Base-by-base conservation (phyloP, 352 stramenopile genomes). In the Phytopythium ostracodes region DNA sequence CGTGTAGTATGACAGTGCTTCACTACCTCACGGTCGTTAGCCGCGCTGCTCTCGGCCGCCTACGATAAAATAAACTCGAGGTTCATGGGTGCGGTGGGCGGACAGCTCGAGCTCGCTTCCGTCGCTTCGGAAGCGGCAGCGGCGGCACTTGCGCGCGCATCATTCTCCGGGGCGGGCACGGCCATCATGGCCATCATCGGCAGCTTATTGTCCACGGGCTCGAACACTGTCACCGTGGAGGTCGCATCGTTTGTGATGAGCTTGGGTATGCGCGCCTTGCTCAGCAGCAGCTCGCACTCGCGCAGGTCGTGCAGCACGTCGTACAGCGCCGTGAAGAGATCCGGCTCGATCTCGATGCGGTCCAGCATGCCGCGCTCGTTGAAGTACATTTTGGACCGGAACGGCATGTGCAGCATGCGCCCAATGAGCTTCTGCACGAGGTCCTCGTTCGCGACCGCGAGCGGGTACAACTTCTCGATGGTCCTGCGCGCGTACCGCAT, bases 341-440 rank as follows among this genome's bases (percentile, higher is more conserved):
- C 76, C 4, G 76, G 71, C 29, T 73, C 65, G 47, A 79, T 64
- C 38, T 75, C 68, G 51, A 77, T 73, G 10, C 56, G 57, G 25
- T 80, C 67, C 49, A 79, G 63, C 24, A 67, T 78, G 33, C 64
- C 65, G 24, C 62, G 42, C 9, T 42, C 62, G 27, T 71, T 77
- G 27, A 87, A 84, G 61, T 72, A 73, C 50, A 85, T 81, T 14
- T 73, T 53, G 40, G 76, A 71, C 25, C 54, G 68, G 62, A 72
- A 84, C 35, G 60, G 68, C 31, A 83, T 64, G 14, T 76, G 64
- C 15, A 87, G 46, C 50, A 84, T 63, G 38, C 67, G 64, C 24
- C 75, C 76, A 24, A 89, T 53, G 2, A 89, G 68, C 33, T 68
- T 68, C 43, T 79, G 70, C 49, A 87, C 63, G 33, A 88, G 66